A percentile compares a stretch with the other conserved stretches of the same genome.
Evolutionary conservation across 2,329 filamentous ascomycete species (phyloP).

Genomic region (Colletotrichum caudatum): DNA sequence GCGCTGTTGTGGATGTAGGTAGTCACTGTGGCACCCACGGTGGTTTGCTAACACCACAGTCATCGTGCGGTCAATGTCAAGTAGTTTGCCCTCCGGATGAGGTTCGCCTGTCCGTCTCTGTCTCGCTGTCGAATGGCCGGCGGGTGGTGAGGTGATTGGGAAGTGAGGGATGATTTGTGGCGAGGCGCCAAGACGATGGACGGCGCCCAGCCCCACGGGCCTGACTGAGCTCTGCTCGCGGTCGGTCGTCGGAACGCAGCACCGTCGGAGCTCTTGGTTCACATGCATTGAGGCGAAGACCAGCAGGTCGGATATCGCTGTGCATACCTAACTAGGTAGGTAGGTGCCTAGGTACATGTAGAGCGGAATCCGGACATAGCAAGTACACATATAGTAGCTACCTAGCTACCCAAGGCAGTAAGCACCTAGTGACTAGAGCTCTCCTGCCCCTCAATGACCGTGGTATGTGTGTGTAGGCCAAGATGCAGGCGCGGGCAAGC

Average conservation of each 20-base stretch:
- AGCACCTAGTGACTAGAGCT: neutral
- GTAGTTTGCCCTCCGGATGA: constrained; percentile 17
- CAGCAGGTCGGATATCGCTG: neutral
- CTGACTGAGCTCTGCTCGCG: too few species aligned
- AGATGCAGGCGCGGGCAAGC: neutral
- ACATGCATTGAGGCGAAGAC: neutral
- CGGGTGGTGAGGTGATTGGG: constrained; percentile 1
- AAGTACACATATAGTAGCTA: neutral
- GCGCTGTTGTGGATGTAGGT: neutral
- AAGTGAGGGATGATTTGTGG: constrained; percentile 1
- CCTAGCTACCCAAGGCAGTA: neutral
- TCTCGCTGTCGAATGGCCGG: constrained; percentile 15
- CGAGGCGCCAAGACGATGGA: neutral
- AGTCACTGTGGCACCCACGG: neutral
- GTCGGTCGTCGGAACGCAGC: neutral
- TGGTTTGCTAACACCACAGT: constrained; percentile 1
- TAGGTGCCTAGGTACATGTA: neutral
- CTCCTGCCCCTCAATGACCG: neutral
- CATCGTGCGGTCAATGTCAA: constrained; percentile 7
- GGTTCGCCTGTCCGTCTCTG: constrained; percentile 3
- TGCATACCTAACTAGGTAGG: too few species aligned
- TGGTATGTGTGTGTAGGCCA: neutral
- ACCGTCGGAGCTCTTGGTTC: neutral
- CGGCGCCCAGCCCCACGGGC: too few species aligned
- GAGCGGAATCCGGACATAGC: neutral